These are phyloP conservation scores for Blakeslea trispora DNA, from an alignment of 371 early-diverging fungal genomes.

Conservation along the genomic window DNA sequence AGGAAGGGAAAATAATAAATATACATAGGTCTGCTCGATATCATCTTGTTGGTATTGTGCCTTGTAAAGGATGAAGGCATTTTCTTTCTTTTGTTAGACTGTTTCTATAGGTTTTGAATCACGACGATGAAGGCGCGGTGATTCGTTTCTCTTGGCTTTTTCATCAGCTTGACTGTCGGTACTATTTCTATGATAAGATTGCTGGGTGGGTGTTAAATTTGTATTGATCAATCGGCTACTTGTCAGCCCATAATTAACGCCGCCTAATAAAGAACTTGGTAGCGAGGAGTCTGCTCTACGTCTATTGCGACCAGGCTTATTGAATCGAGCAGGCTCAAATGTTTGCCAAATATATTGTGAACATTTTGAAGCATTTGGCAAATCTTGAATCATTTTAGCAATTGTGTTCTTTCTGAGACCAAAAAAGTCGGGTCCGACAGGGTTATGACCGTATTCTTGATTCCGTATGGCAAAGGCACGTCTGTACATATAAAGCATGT, in stretches of 20 bases:
- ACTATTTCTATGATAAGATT: slow-evolving; percentile 11
- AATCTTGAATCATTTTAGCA: slow-evolving; percentile 84
- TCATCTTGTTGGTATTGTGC: too few species aligned
- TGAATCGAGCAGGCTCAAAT: slow-evolving; percentile 56
- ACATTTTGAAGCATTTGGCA: slow-evolving; percentile 80
- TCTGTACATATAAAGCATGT: slow-evolving; percentile 16
- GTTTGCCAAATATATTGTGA: slow-evolving; percentile 75
- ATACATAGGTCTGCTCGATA: too few species aligned
- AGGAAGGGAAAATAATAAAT: too few species aligned
- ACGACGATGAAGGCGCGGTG: slow-evolving; percentile 6
- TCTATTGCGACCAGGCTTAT: slow-evolving; percentile 48
- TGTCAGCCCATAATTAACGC: slow-evolving; percentile 47
- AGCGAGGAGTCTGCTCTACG: slow-evolving; percentile 41
- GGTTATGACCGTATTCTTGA: slow-evolving; percentile 78
- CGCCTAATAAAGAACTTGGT: slow-evolving; percentile 35
- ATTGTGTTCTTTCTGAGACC: slow-evolving; percentile 86
- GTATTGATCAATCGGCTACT: slow-evolving; percentile 30
- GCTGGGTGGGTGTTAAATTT: slow-evolving; percentile 18
- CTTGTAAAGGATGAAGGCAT: too few species aligned
- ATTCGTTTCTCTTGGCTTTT: neutral
- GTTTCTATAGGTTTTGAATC: slow-evolving; percentile 20
- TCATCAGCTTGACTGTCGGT: slow-evolving; percentile 1
- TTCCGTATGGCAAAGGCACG: slow-evolving; percentile 70
- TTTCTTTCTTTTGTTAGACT: neutral
- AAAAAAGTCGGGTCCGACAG: slow-evolving; percentile 89